Evolutionary conservation across 192 early-diverging fungal species (phyloP).

Genomic region (Coemansia erecta): DNA sequence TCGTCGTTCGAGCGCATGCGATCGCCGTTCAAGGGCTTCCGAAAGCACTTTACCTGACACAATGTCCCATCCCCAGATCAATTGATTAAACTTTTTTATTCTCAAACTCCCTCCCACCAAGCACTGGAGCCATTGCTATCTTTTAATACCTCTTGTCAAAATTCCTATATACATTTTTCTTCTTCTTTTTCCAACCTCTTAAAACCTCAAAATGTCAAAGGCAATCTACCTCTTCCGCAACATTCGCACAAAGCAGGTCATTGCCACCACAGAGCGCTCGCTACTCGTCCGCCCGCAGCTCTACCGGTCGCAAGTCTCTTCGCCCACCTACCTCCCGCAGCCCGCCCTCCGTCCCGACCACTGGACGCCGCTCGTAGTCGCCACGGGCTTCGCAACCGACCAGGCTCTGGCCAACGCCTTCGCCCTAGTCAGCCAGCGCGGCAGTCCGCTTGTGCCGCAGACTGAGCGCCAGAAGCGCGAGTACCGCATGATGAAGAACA

Average conservation of each 20-base stretch:
- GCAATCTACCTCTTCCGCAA: conserved; percentile 50
- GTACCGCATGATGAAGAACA: conserved; percentile 19
- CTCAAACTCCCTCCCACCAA: not conserved
- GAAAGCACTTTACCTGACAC: conserved; percentile 42
- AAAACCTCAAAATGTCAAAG: conserved; percentile 28
- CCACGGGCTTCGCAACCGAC: conserved; percentile 31
- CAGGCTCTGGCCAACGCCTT: conserved; percentile 18
- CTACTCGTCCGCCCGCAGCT: conserved; percentile 18
- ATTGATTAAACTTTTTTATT: too few relatives aligned
- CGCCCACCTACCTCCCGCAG: not conserved
- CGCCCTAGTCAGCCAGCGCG: conserved; percentile 27
- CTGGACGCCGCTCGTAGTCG: conserved; percentile 50
- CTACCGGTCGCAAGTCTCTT: too few relatives aligned
- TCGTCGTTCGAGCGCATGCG: conserved; percentile 52
- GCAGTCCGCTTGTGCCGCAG: conserved; percentile 27
- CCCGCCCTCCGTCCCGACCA: conserved; percentile 45
- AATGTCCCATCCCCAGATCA: too few relatives aligned
- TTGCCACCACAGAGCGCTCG: conserved; percentile 32
- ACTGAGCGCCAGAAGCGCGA: conserved; percentile 9
- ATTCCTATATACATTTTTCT: not conserved
- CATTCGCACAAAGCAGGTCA: conserved; percentile 52
- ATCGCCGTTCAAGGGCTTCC: conserved; percentile 53
- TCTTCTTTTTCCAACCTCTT: not conserved
- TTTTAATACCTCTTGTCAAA: conserved; percentile 5
- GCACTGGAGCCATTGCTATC: conserved; percentile 1